phyloP scores from a whole-genome alignment of 352 stramenopile genomes.

The Phytophthora hybrid region DNA sequence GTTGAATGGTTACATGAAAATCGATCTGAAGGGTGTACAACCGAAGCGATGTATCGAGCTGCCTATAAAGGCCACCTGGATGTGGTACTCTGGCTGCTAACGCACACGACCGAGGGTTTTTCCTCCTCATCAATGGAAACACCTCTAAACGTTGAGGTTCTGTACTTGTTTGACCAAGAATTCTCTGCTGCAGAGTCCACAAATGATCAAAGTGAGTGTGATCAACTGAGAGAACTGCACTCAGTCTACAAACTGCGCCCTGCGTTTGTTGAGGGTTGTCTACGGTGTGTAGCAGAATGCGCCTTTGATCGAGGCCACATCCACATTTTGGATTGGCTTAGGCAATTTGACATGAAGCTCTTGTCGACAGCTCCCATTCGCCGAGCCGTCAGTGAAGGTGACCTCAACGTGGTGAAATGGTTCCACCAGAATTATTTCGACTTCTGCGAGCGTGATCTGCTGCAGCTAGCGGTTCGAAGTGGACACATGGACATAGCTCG shows the following conservation, averaged over 20 bases:
- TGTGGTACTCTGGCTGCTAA: not conserved
- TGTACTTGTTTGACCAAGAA: not conserved
- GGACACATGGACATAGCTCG: not conserved
- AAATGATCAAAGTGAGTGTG: not conserved
- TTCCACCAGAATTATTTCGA: not conserved
- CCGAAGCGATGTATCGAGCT: not conserved
- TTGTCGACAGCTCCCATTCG: not conserved
- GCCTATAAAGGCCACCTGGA: not conserved
- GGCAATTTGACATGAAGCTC: not conserved
- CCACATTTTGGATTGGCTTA: not conserved
- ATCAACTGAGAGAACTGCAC: not conserved
- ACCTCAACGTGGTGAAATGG: not conserved
- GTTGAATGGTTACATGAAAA: not conserved
- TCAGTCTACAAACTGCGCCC: too few relatives aligned
- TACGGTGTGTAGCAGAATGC: too few relatives aligned
- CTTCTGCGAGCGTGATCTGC: not conserved
- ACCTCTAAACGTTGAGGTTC: not conserved
- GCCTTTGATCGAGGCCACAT: too few relatives aligned
- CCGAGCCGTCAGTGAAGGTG: not conserved
- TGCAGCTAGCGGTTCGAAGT: not conserved
- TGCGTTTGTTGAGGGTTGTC: too few relatives aligned
- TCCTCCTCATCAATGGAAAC: not conserved
- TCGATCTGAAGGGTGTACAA: not conserved
- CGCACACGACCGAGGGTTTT: not conserved
- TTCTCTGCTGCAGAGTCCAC: not conserved